Base-by-base conservation (phyloP, 2,329 filamentous ascomycete genomes). In the Sodiomyces alkalinus region DNA sequence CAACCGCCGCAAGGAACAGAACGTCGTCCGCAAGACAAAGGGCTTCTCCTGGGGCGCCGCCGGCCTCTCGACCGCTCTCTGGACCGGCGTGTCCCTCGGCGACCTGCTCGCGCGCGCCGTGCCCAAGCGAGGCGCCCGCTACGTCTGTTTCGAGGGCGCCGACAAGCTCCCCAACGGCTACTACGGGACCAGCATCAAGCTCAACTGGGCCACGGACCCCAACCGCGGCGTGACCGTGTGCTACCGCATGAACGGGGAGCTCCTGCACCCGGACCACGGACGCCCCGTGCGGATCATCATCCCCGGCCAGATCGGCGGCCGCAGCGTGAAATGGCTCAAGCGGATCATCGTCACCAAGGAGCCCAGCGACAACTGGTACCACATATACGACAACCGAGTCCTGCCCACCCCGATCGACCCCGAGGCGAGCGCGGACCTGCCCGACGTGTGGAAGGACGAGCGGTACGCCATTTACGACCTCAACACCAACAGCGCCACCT, bases 11-110 rank as follows among this genome's bases (percentile, higher is more conserved):
- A 93, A 93, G 54, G 86, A 94, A 52, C 86, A 93, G 47, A 94
- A 94, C 41, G 64, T 82, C 28, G 80, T 93, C 3, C 68, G 82
- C 11, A 93, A 93, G 50, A 82, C 80, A 1, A 92, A 93, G 43
- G 86, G 86, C 0, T 94, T 94, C 55, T 92, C 83, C 3, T 94
- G 86, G 86, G 86, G 86, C 19, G 64, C 86, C 1, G 85, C 81
- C 4, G 86, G 85, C 15, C 49, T 94, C 5, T 92, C 83, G 0
- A 94, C 82, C 0, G 82, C 83, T 0, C 56, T 93, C 1, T 94
- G 81, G 64, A 94, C 86, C 0, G 86, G 86, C 14, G 78, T 85
- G 1, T 58, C 76, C 22, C 71, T 93, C 50, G 62, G 62, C 2
- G 77, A 87, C 35, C 52, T 93, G 4, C 59, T 93, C 11, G 62